phyloP scores from a whole-genome alignment of 768 basidiomycete genomes.

The Termitomyces sp. region DNA sequence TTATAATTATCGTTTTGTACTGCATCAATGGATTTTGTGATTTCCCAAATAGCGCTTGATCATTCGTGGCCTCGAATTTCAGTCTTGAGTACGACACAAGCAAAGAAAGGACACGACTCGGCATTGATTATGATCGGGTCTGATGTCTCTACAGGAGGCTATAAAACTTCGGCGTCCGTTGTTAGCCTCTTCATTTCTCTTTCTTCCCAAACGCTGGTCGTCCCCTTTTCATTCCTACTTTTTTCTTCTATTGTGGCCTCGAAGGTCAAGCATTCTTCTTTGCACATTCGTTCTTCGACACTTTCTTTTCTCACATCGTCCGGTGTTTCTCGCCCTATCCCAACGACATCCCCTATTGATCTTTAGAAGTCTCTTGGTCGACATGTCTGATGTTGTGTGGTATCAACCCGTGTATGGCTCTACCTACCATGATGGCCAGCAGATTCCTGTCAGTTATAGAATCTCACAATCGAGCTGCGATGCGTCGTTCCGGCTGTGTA shows the following conservation, averaged over 20 bases:
- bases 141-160: background rate
- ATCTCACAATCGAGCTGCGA: constrained; percentile 6
- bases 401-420: constrained; percentile 8
- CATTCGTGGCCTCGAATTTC: no score
- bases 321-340: background rate
- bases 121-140: constrained; percentile 5
- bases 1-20: background rate
- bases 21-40: background rate
- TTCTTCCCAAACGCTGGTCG: constrained; percentile 18
- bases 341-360: background rate
- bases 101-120: background rate
- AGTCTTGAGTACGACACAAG: no score
- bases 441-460: constrained; percentile 17
- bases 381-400: constrained; percentile 9
- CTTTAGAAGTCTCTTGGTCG: background rate
- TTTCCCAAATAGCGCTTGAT: no score
- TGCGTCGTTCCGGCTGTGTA: constrained; percentile 19
- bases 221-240: background rate
- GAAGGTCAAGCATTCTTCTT: constrained; percentile 4
- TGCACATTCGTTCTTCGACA: background rate
- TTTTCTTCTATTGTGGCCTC: constrained; percentile 2
- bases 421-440: constrained; percentile 14
- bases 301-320: background rate
- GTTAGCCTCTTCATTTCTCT: constrained; percentile 16
- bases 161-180: constrained; percentile 3